A percentile compares a stretch with the other conserved stretches of the same genome.
Conservation (phyloP, 2,329 filamentous ascomycete species). For the Diaporthe australafricana region DNA sequence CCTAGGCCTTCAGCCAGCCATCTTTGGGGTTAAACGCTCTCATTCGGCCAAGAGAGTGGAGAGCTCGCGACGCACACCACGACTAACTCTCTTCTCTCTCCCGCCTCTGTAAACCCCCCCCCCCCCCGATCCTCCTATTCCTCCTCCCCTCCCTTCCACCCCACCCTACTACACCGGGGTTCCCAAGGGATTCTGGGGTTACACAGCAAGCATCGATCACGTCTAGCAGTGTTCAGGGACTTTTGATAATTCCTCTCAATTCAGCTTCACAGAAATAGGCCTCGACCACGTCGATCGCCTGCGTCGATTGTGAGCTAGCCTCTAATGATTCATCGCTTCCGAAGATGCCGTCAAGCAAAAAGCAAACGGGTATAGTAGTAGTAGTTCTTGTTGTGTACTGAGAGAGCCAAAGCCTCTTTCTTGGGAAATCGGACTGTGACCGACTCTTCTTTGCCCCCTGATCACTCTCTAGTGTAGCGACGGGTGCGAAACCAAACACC, state of each 20-base stretch:
- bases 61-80: background rate
- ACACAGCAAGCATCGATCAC: conserved; percentile 4
- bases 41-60: background rate
- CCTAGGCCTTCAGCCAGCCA: conserved; percentile 9
- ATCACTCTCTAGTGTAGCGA: background rate
- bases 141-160: background rate
- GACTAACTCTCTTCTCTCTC: too few species aligned
- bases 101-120: too few species aligned
- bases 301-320: conserved; percentile 19
- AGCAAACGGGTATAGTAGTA: conserved; percentile 29
- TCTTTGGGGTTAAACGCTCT: conserved; percentile 5
- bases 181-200: background rate
- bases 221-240: background rate
- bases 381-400: conserved; percentile 22
- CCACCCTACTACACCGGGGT: background rate
- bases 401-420: conserved; percentile 16
- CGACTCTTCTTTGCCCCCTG: conserved; percentile 14
- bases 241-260: conserved; percentile 5
- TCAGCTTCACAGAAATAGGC: conserved; percentile 4
- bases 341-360: conserved; percentile 22
- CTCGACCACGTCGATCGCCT: conserved; percentile 27
- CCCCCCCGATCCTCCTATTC: too few species aligned
- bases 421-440: conserved; percentile 10
- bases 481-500: conserved; percentile 22
- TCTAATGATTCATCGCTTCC: conserved; percentile 26